A percentile compares a stretch with the other conserved stretches of the same genome.
Conservation (phyloP, 1,284 basidiomycete genomes). For the Ceratorhiza oryzae-sativae region DNA sequence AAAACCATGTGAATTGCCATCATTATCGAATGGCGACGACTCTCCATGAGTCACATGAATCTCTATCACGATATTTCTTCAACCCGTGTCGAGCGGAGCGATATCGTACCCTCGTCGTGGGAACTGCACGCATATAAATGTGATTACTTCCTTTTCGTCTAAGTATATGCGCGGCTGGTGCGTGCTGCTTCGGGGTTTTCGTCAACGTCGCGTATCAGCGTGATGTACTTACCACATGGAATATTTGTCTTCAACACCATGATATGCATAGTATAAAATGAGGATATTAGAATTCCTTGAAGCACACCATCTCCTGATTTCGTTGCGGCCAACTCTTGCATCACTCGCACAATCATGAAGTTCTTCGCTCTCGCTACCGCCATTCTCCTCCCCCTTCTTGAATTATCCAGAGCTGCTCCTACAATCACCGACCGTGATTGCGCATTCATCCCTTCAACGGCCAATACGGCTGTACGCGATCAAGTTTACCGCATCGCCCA, state of each 20-base stretch:
- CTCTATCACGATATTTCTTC: too few relatives aligned
- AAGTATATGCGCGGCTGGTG: not conserved
- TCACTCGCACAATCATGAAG: conserved; percentile 11
- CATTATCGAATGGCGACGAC: not conserved
- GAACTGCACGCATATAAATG: not conserved
- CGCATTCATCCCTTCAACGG: conserved; percentile 28
- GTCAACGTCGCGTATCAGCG: conserved; percentile 26
- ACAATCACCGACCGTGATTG: conserved; percentile 17
- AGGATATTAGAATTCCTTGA: not conserved
- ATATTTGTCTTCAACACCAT: not conserved
- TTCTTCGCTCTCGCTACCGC: conserved; percentile 12
- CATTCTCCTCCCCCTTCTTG: conserved; percentile 5
- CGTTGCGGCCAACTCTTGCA: not conserved
- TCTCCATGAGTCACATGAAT: not conserved
- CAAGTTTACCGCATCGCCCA: conserved; percentile 33
- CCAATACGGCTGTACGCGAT: conserved; percentile 27
- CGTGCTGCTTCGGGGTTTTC: not conserved
- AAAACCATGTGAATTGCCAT: not conserved
- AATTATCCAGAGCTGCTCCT: conserved; percentile 22
- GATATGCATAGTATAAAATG: conserved; percentile 17
- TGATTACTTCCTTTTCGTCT: conserved; percentile 5
- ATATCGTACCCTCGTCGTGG: too few relatives aligned
- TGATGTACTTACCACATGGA: not conserved
- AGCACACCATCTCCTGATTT: not conserved
- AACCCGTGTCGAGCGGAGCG: too few relatives aligned